Percentiles rank a stretch among this genome's conserved stretches.
Evolutionary conservation across 306 rosid genomes (phyloP).

Genomic region (Begonia loranthoides): DNA sequence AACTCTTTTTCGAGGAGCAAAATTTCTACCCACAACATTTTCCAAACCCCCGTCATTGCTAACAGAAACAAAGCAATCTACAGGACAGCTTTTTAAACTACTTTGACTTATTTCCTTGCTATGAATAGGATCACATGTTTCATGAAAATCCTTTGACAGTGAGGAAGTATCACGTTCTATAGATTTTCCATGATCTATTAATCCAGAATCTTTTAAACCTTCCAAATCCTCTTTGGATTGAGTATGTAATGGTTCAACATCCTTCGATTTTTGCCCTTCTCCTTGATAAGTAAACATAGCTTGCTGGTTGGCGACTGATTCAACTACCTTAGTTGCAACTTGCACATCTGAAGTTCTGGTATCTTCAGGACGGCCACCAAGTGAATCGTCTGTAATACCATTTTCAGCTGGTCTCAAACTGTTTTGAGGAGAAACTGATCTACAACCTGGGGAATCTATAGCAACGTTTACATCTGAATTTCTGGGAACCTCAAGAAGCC

Average conservation of each 20-base stretch:
- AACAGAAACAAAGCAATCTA: slow-evolving; percentile 15
- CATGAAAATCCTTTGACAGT: slow-evolving; percentile 15
- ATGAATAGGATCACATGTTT: slow-evolving; percentile 11
- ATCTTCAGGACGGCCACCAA: background rate
- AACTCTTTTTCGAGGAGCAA: slow-evolving; percentile 40
- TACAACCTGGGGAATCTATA: background rate
- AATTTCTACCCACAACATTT: slow-evolving; percentile 22
- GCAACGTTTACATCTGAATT: slow-evolving; percentile 6
- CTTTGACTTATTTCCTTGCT: slow-evolving; percentile 17
- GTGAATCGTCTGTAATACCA: too few relatives aligned
- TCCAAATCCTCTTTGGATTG: slow-evolving; percentile 5
- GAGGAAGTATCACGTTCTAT: slow-evolving; percentile 15
- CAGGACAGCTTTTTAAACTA: slow-evolving; percentile 11
- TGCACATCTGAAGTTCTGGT: slow-evolving; percentile 4
- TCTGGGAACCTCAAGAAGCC: slow-evolving; percentile 4
- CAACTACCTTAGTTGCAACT: slow-evolving; percentile 7
- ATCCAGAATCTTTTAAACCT: slow-evolving; percentile 2
- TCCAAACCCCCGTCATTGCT: slow-evolving; percentile 17
- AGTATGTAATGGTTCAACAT: slow-evolving; percentile 11
- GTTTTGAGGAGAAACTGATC: too few relatives aligned
- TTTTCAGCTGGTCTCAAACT: too few relatives aligned
- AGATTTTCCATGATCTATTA: slow-evolving; percentile 6
- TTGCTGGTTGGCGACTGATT: slow-evolving; percentile 7
- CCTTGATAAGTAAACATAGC: slow-evolving; percentile 5
- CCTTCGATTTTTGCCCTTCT: slow-evolving; percentile 11